These are phyloP conservation scores for Anthracocystis walkeri DNA, from an alignment of 1,284 basidiomycete species.

Conservation along the genomic window DNA sequence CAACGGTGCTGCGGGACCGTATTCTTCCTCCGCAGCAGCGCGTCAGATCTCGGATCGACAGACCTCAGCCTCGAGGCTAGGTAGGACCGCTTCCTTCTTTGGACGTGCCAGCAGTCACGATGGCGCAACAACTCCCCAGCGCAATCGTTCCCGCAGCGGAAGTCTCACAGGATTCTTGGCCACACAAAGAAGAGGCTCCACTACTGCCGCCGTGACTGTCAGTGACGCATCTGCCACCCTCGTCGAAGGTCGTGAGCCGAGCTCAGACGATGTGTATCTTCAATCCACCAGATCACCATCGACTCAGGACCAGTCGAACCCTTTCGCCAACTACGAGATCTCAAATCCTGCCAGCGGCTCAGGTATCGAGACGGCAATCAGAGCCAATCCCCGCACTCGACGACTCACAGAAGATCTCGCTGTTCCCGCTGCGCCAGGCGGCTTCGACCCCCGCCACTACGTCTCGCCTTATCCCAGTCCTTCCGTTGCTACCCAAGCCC, in stretches of 20 bases:
- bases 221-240: slow-evolving; percentile 21
- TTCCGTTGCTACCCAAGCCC: slow-evolving; percentile 52
- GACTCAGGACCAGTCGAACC: slow-evolving; percentile 6
- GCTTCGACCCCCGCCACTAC: slow-evolving; percentile 51
- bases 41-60: slow-evolving; percentile 17
- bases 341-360: slow-evolving; percentile 21
- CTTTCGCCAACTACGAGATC: slow-evolving; percentile 36
- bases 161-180: slow-evolving; percentile 40
- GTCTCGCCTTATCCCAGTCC: slow-evolving; percentile 54
- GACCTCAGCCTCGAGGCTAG: slow-evolving; percentile 13
- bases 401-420: slow-evolving; percentile 38
- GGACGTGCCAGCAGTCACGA: slow-evolving; percentile 53
- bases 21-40: slow-evolving; percentile 6
- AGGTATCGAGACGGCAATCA: slow-evolving; percentile 36
- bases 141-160: slow-evolving; percentile 43
- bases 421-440: slow-evolving; percentile 25
- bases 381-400: slow-evolving; percentile 37
- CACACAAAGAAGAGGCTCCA: slow-evolving; percentile 33
- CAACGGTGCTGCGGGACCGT: neutral
- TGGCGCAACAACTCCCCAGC: slow-evolving; percentile 34
- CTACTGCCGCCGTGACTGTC: slow-evolving; percentile 23
- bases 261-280: neutral
- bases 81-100: slow-evolving; percentile 38
- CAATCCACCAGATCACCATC: slow-evolving; percentile 12
- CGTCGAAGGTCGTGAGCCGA: slow-evolving; percentile 19